Evolutionary conservation across 106 monocot species (phyloP).

Genomic region (Dioscorea dumetorum): DNA sequence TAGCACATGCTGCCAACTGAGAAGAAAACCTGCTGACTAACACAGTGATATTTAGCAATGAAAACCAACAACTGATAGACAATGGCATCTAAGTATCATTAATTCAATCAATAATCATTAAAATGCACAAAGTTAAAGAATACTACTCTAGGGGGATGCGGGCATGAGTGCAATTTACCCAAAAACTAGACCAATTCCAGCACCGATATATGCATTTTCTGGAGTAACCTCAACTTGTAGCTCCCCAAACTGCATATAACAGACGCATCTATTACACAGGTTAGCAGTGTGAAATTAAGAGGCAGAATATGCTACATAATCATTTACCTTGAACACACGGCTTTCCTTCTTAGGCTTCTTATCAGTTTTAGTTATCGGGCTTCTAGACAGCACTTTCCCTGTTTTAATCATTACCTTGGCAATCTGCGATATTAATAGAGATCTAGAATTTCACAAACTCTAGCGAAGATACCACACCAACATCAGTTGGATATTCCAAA

Average conservation of each 20-base stretch:
- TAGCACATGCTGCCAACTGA: neutral
- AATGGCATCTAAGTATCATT: too few species aligned
- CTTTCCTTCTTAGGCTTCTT: slow-evolving; percentile 35
- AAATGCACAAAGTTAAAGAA: neutral
- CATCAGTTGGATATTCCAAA: neutral
- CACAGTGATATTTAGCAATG: neutral
- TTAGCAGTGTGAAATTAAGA: neutral
- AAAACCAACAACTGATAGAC: neutral
- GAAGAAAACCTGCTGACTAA: neutral
- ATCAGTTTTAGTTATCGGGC: slow-evolving; percentile 28
- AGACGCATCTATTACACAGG: neutral
- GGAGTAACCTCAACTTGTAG: slow-evolving; percentile 74
- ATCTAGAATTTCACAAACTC: neutral
- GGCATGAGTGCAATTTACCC: slow-evolving; percentile 28
- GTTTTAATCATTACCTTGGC: slow-evolving; percentile 66
- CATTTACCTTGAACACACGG: slow-evolving; percentile 60
- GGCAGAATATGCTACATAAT: neutral
- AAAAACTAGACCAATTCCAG: slow-evolving; percentile 64
- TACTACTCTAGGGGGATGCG: neutral
- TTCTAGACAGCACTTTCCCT: slow-evolving; percentile 55
- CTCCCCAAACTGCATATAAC: slow-evolving; percentile 66
- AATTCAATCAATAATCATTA: too few species aligned
- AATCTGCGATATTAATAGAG: slow-evolving; percentile 38
- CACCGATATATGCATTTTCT: slow-evolving; percentile 75
- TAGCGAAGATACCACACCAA: too few species aligned